A percentile compares a stretch with the other conserved stretches of the same genome.
These are phyloP conservation scores for Brassica napus DNA, from an alignment of 345 rosid genomes.

Conservation along the genomic window DNA sequence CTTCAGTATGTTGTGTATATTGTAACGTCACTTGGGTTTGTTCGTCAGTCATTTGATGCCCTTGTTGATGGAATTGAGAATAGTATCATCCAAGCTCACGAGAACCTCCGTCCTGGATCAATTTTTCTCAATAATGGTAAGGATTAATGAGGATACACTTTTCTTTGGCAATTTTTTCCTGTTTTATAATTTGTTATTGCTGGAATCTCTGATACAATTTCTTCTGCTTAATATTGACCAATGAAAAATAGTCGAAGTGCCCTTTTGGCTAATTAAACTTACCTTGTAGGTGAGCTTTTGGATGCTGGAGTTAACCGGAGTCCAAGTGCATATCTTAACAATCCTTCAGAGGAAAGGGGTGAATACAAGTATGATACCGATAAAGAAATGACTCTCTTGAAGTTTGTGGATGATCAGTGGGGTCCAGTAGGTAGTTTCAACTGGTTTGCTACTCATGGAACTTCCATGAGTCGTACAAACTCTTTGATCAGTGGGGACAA, in stretches of 20 bases:
- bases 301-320: constrained; percentile 96
- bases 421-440: constrained; percentile 97
- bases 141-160: constrained; percentile 6
- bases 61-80: constrained; percentile 95
- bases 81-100: constrained; percentile 85
- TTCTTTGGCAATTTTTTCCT: constrained; percentile 8
- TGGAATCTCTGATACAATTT: background rate
- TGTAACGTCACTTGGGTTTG: constrained; percentile 93
- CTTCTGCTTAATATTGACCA: background rate
- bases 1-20: constrained; percentile 89
- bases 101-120: constrained; percentile 86
- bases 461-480: constrained; percentile 97
- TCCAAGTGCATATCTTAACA: constrained; percentile 96
- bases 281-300: constrained; percentile 73
- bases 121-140: constrained; percentile 73
- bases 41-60: constrained; percentile 91
- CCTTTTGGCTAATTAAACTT: background rate
- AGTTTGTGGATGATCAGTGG: constrained; percentile 90
- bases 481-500: constrained; percentile 96
- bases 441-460: constrained; percentile 99
- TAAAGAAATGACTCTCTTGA: constrained; percentile 92
- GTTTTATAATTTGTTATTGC: constrained; percentile 5
- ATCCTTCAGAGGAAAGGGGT: constrained; percentile 71
- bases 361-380: constrained; percentile 81
- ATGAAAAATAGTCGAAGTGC: too few relatives aligned